These are phyloP conservation scores for Veloboletus limbatus DNA, from an alignment of 1,284 basidiomycete species.

Conservation along the genomic window DNA sequence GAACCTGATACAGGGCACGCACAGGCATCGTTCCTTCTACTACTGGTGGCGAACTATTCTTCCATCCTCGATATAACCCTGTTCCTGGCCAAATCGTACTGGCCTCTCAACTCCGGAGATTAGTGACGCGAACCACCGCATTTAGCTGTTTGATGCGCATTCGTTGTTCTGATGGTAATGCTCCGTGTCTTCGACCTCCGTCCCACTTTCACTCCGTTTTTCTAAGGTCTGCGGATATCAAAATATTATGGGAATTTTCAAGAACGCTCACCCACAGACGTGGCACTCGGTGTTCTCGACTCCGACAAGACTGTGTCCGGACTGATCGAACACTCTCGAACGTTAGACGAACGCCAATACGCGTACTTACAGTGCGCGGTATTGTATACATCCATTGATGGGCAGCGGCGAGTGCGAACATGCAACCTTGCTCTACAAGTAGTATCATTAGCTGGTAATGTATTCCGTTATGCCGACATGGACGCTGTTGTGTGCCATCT, in stretches of 20 bases:
- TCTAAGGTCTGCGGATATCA: constrained; percentile 66
- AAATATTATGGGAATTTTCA: constrained; percentile 83
- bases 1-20: constrained; percentile 16
- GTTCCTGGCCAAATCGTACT: constrained; percentile 68
- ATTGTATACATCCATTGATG: constrained; percentile 80
- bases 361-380: constrained; percentile 90
- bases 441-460: constrained; percentile 82
- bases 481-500: constrained; percentile 79
- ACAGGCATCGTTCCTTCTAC: constrained; percentile 65
- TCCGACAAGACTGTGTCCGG: constrained; percentile 80
- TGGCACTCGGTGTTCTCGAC: constrained; percentile 81
- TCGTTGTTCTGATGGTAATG: constrained; percentile 80
- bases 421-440: constrained; percentile 85
- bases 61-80: constrained; percentile 86
- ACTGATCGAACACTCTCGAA: constrained; percentile 59
- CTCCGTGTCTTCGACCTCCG: constrained; percentile 4
- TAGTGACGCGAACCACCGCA: constrained; percentile 71
- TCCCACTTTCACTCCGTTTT: constrained; percentile 7
- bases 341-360: constrained; percentile 73
- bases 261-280: constrained; percentile 70
- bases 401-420: constrained; percentile 82
- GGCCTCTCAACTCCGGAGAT: constrained; percentile 69
- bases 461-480: constrained; percentile 92
- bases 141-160: constrained; percentile 84
- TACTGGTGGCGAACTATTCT: constrained; percentile 93